A percentile compares a stretch with the other conserved stretches of the same genome.
Evolutionary conservation across 805 yeast species (phyloP).

Genomic region (Nakazawaea peltata): DNA sequence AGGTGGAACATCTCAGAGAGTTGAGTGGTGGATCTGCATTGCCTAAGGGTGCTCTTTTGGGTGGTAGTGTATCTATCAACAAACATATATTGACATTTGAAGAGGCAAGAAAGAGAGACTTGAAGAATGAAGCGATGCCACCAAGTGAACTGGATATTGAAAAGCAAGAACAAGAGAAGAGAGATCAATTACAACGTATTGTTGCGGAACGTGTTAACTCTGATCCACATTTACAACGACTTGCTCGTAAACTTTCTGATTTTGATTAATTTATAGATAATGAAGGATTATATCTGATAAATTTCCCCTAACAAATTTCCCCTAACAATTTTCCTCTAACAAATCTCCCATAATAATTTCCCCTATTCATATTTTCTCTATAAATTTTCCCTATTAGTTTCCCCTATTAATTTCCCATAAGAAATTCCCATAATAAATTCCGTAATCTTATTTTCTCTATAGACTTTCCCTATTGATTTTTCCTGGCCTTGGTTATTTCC

Average conservation of each 20-base stretch:
- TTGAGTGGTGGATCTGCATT: constrained; percentile 59
- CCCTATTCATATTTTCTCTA: too few species aligned
- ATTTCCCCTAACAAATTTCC: background rate
- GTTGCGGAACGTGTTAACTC: constrained; percentile 20
- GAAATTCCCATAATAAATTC: too few species aligned
- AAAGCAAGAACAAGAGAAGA: constrained; percentile 36
- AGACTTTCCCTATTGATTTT: too few species aligned
- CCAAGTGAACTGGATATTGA: constrained; percentile 58
- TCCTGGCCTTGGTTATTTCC: too few species aligned
- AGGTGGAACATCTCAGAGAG: constrained; percentile 70
- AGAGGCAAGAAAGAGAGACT: constrained; percentile 75
- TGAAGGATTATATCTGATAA: background rate
- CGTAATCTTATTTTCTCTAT: too few species aligned
- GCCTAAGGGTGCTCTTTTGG: constrained; percentile 79
- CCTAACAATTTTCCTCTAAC: too few species aligned
- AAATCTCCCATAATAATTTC: too few species aligned
- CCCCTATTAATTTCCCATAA: too few species aligned
- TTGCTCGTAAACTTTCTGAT: constrained; percentile 16
- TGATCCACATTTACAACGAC: constrained; percentile 16
- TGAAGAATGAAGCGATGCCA: constrained; percentile 82
- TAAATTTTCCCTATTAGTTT: too few species aligned
- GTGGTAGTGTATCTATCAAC: constrained; percentile 76
- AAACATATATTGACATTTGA: constrained; percentile 65
- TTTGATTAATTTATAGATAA: background rate
- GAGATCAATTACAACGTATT: constrained; percentile 29